Evolutionary conservation across 768 basidiomycete genomes (phyloP), one percentile per base, ranked within the genome.

Genomic region (Lactarius quietus): DNA sequence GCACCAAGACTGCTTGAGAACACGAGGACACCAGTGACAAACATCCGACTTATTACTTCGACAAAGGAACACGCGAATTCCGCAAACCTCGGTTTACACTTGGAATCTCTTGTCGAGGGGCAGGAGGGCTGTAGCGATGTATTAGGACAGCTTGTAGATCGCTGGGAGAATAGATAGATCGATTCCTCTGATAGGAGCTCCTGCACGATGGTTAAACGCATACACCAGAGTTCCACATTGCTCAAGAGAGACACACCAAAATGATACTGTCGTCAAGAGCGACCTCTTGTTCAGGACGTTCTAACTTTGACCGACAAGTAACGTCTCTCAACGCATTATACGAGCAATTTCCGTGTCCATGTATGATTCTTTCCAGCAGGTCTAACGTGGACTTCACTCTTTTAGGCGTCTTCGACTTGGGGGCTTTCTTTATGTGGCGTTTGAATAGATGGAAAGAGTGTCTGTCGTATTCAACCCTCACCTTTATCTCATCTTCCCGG

Each of bases 271-370:
- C 83, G 62, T 91, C 86, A n/a, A 88, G 72, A 17, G 78, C 72
- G 60, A 78, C 74, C 8, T 80, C 76, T 20, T 75, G 74, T 17
- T 78, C 72, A 41, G 48, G 62, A n/a, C 23, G 52, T 36, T 68
- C 41, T 64, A 87, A 91, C 80, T 94, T 94, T 6, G 90, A 89
- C 3, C 90, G 88, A 71, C 94, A 95, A n/a, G 80, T 73, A 31
- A 80, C 74, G 64, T 88, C 81, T 33, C 86, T 76, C 36, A 93
- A 70, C n/a, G 81, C 79, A 63, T 83, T 82, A 70, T 93, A 93
- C 17, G 82, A 82, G 69, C 89, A 92, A 70, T 84, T 88, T 0
- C 79, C 74, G 70, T 94, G 90, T 38, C 84, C 81, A 79, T 83
- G 82, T 12, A 92, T 75, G 74, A 93, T 71, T 63, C 83, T 83